Conservation (phyloP, 2,329 filamentous ascomycete species). For the Colletotrichum endophyticum region DNA sequence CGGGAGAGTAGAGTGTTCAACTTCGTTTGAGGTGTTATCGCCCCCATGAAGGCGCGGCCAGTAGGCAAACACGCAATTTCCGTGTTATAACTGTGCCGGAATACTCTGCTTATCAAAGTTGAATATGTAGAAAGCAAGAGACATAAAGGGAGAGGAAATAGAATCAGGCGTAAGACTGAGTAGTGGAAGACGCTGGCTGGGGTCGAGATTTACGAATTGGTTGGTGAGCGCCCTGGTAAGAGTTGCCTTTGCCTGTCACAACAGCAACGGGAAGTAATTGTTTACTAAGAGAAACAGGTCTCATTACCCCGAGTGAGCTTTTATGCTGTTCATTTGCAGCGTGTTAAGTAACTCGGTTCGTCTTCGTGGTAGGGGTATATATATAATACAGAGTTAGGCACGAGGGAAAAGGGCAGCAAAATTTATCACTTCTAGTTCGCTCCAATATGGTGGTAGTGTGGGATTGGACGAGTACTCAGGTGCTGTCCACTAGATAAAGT, state of each 20-base stretch:
- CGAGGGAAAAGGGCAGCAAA: not conserved
- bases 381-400: not conserved
- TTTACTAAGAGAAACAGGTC: not conserved
- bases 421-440: not conserved
- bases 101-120: not conserved
- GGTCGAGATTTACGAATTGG: not conserved
- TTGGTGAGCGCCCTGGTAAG: not conserved
- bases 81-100: rapidly evolving
- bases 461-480: not conserved
- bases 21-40: not conserved
- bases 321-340: not conserved
- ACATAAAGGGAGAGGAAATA: not conserved
- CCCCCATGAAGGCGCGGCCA: rapidly evolving
- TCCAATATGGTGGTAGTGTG: too few species aligned
- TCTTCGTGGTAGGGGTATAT: rapidly evolving
- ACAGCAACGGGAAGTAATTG: too few species aligned
- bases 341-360: not conserved
- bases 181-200: not conserved
- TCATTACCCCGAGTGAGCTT: not conserved
- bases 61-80: rapidly evolving
- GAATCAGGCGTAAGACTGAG: not conserved
- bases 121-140: not conserved
- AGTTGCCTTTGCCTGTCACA: not conserved
- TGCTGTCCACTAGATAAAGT: not conserved
- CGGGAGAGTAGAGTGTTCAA: not conserved